Percentiles rank a stretch among this genome's conserved stretches.
These are phyloP conservation scores for Cystobasidium sp. DNA, from an alignment of 1,284 basidiomycete species.

Conservation along the genomic window DNA sequence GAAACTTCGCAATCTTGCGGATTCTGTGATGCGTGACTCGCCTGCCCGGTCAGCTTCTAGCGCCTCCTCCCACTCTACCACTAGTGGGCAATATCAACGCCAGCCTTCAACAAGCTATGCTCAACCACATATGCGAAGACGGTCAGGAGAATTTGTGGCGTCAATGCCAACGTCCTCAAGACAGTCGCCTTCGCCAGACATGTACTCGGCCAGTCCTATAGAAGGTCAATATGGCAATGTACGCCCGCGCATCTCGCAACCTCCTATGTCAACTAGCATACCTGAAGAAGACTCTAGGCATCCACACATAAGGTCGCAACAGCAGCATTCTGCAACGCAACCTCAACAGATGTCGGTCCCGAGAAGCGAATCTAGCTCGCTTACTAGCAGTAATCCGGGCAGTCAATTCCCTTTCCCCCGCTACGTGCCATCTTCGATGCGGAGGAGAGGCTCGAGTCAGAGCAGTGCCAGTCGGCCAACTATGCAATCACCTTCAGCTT, in stretches of 20 bases:
- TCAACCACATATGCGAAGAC: slow-evolving; percentile 5
- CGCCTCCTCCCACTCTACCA: slow-evolving; percentile 1
- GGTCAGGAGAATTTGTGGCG: slow-evolving; percentile 29
- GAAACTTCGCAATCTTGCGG: slow-evolving; percentile 34
- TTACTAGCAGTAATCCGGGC: not conserved
- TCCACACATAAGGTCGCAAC: not conserved
- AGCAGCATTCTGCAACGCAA: not conserved
- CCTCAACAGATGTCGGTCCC: not conserved
- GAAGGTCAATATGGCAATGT: slow-evolving; percentile 14
- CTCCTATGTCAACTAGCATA: slow-evolving; percentile 41
- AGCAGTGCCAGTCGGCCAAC: slow-evolving; percentile 14
- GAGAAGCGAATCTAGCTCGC: slow-evolving; percentile 17
- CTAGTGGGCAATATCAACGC: not conserved
- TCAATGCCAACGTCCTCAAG: slow-evolving; percentile 23
- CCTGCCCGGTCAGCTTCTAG: not conserved
- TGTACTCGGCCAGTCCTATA: slow-evolving; percentile 36
- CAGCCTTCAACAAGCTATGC: slow-evolving; percentile 2
- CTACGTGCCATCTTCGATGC: slow-evolving; percentile 28
- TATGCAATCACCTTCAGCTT: not conserved
- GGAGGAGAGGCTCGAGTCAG: slow-evolving; percentile 38
- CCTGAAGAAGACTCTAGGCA: slow-evolving; percentile 35
- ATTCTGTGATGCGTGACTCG: slow-evolving; percentile 27
- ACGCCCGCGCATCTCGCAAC: slow-evolving; percentile 23
- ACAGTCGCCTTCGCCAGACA: slow-evolving; percentile 25
- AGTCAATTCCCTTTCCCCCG: slow-evolving; percentile 38